Evolutionary conservation across 805 yeast genomes (phyloP), one percentile per base, ranked within the genome.

Genomic region (Kuraishia ogatae): DNA sequence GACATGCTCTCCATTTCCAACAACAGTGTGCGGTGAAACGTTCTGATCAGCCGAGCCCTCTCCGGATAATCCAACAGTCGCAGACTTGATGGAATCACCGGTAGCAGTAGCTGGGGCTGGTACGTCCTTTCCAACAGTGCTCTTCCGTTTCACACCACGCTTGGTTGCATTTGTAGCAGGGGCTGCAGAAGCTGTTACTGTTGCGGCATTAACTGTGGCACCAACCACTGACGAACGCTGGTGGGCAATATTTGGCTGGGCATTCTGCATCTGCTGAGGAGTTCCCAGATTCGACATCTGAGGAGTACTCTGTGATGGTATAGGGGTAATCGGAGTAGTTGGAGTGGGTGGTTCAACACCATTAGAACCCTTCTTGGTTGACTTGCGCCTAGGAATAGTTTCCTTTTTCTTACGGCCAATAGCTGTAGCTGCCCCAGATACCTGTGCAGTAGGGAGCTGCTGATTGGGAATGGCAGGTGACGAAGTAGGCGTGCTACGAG

Each of bases 331-430:
- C 28, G 77, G 77, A 1, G 76, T 72, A 1, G 75, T 71, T 54
- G 76, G 76, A 5, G 76, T 72, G 29, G 73, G 75, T 8, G 76
- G 75, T 50, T 72, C 76, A 13, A 73, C 68, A 26, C 66, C 62
- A 39, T 64, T 23, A 64, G 60, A 43, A 39, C 48, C 50, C n/a
- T 51, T 51, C n/a, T 21, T 39, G 59, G 59, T 58, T 58, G 52
- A 50, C 60, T 61, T 56, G 61, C 61, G 57, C 56, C 60, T 46
- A n/a, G 55, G 56, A 20, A 59, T 55, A 2, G 61, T 57, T 53
- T 64, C 59, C 49, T 65, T 65, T 59, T 65, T 66, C 46, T 59
- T 64, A 3, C 58, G 54, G 20, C 58, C 57, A 35, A 17, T 29
- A n/a, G 53, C 50, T 29, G 60, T 39, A 20, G 56, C 43, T 2